Evolutionary conservation across 2,329 filamentous ascomycete genomes (phyloP).

Genomic region (Lithohypha guttulata): DNA sequence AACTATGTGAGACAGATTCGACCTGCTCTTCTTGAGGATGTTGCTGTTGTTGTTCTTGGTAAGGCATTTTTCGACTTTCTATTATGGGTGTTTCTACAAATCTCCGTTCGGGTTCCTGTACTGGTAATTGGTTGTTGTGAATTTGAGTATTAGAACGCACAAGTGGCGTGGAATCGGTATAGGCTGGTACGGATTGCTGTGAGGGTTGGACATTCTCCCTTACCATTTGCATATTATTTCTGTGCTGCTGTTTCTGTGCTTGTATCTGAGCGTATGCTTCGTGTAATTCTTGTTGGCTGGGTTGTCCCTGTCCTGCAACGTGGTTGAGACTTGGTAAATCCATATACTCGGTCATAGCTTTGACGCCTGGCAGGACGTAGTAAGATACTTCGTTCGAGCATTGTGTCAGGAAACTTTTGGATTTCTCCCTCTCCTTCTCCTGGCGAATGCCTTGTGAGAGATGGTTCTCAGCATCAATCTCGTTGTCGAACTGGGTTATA

Average conservation of each 20-base stretch:
- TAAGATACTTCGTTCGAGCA: constrained; percentile 60
- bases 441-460: constrained; percentile 41
- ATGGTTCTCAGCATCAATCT: constrained; percentile 32
- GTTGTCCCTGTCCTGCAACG: constrained; percentile 38
- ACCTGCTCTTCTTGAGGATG: constrained; percentile 42
- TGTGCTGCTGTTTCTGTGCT: constrained; percentile 41
- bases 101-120: constrained; percentile 33
- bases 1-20: constrained; percentile 48
- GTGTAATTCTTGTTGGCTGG: constrained; percentile 47
- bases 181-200: constrained; percentile 40
- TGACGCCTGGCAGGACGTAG: constrained; percentile 53
- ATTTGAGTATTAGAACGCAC: constrained; percentile 33
- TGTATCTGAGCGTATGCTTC: constrained; percentile 50
- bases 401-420: constrained; percentile 51
- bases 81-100: constrained; percentile 32
- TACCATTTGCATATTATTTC: constrained; percentile 36
- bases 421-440: constrained; percentile 52
- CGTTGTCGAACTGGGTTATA: constrained; percentile 39
- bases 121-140: constrained; percentile 26
- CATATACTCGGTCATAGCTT: constrained; percentile 45
- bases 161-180: constrained; percentile 31
- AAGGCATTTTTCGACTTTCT: constrained; percentile 37
- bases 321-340: constrained; percentile 33
- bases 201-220: constrained; percentile 48
- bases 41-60: constrained; percentile 30